A percentile compares a stretch with the other conserved stretches of the same genome.
Conservation (phyloP, 768 basidiomycete genomes). For the Chalciporus pseudorubinellus region DNA sequence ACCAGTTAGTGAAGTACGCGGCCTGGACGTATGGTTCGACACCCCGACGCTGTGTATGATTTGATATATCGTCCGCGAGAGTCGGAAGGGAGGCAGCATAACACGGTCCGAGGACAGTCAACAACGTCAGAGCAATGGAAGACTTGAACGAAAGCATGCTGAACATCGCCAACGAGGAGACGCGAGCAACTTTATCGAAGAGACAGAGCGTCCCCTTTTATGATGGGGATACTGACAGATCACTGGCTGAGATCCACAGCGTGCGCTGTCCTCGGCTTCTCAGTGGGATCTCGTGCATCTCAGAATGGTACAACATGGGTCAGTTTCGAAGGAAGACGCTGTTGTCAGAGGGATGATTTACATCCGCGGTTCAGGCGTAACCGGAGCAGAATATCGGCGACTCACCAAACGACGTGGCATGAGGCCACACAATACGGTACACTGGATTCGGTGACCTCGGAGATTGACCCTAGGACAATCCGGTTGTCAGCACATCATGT, state of each 20-base stretch:
- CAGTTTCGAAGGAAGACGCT: constrained; percentile 6
- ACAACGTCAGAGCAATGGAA: constrained; percentile 6
- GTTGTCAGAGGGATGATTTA: constrained; percentile 1
- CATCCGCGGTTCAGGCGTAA: constrained; percentile 8
- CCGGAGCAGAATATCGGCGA: not conserved
- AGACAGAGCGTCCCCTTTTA: constrained; percentile 13
- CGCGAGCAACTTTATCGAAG: not conserved
- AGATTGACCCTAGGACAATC: constrained; percentile 6
- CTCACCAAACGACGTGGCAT: constrained; percentile 11
- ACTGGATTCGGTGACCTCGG: constrained; percentile 6
- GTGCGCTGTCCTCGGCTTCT: constrained; percentile 15
- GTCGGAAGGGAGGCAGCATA: constrained; percentile 14
- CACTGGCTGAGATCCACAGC: constrained; percentile 8
- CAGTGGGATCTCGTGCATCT: constrained; percentile 1
- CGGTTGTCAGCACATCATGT: constrained; percentile 3
- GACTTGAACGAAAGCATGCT: not conserved
- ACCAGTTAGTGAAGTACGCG: constrained; percentile 40
- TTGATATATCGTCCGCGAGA: not conserved
- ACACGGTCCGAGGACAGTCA: constrained; percentile 10
- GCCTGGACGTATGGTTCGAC: constrained; percentile 30
- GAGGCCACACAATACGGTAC: constrained; percentile 7
- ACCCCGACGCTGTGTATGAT: constrained; percentile 10
- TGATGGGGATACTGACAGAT: not conserved
- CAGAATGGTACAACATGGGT: constrained; percentile 15
- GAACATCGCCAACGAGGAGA: not conserved